phyloP scores from a whole-genome alignment of 2,329 filamentous ascomycete species.

The Elsinoe necatrix region DNA sequence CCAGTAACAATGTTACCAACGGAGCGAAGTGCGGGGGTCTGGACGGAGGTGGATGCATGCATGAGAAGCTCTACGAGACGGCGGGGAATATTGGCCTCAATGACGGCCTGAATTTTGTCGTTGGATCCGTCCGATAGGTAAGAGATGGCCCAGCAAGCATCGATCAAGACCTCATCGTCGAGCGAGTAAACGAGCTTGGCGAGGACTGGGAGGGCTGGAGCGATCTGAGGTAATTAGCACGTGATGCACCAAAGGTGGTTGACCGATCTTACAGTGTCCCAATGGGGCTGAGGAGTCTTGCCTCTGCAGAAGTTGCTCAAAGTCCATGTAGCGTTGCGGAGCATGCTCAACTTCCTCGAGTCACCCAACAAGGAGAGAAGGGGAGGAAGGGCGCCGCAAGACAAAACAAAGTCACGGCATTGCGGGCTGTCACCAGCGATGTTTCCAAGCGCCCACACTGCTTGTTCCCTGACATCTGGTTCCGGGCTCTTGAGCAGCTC shows the following conservation, averaged over 20 bases:
- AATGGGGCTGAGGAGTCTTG: constrained; percentile 97
- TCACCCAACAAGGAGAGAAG: constrained; percentile 84
- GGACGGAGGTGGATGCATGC: constrained; percentile 96
- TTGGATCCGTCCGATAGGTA: constrained; percentile 97
- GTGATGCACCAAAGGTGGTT: constrained; percentile 10
- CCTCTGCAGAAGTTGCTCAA: constrained; percentile 99
- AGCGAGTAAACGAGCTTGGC: constrained; percentile 97
- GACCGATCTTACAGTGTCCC: constrained; percentile 68
- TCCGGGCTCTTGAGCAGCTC: constrained; percentile 92
- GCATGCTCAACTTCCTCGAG: constrained; percentile 98
- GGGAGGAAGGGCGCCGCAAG: constrained; percentile 82
- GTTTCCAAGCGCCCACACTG: constrained; percentile 96
- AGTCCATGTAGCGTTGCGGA: constrained; percentile 97
- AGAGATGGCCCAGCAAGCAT: constrained; percentile 98
- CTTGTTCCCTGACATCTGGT: constrained; percentile 95
- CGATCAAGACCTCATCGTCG: constrained; percentile 95
- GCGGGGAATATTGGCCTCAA: constrained; percentile 94
- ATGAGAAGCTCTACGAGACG: constrained; percentile 94
- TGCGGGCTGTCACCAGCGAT: constrained; percentile 97
- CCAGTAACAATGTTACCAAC: constrained; percentile 98
- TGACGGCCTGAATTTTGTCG: constrained; percentile 98
- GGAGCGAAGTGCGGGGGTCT: constrained; percentile 92
- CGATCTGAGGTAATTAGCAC: constrained; percentile 55
- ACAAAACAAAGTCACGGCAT: constrained; percentile 93
- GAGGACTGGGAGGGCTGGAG: constrained; percentile 86